Evolutionary conservation across 768 basidiomycete species (phyloP).

Genomic region (Kwoniella dejecticola): DNA sequence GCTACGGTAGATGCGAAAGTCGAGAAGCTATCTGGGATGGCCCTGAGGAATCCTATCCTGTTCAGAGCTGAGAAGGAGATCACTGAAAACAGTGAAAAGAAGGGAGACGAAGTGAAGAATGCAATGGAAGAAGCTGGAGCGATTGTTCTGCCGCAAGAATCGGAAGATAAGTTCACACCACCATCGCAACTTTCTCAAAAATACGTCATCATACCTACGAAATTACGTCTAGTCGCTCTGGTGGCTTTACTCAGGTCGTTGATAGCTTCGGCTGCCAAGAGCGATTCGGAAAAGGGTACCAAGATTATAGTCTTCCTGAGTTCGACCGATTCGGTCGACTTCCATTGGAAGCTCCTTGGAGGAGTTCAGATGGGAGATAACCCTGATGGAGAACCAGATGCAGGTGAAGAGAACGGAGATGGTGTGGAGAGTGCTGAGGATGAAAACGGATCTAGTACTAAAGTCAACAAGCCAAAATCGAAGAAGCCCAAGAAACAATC

Average conservation of each 20-base stretch:
- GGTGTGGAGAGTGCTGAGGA: conserved; percentile 34
- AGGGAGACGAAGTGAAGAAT: conserved; percentile 26
- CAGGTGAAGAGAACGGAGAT: conserved; percentile 29
- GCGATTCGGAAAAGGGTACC: conserved; percentile 31
- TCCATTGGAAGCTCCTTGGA: conserved; percentile 84
- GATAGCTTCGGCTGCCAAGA: conserved; percentile 61
- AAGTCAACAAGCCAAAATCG: conserved; percentile 42
- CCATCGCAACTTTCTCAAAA: conserved; percentile 92
- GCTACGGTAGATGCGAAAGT: conserved; percentile 96
- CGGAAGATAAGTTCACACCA: conserved; percentile 72
- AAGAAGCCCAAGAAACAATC: conserved; percentile 54
- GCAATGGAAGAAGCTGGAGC: conserved; percentile 34
- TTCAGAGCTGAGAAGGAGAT: conserved; percentile 72
- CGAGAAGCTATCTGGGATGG: conserved; percentile 83
- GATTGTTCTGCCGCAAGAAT: conserved; percentile 33
- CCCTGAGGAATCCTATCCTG: conserved; percentile 76
- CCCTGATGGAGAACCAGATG: conserved; percentile 23
- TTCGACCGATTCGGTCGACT: conserved; percentile 97
- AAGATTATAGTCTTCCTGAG: conserved; percentile 87
- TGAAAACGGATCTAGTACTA: conserved; percentile 32
- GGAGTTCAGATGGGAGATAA: conserved; percentile 67
- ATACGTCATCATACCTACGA: conserved; percentile 84
- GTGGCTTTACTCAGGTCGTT: conserved; percentile 80
- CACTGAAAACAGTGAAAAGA: conserved; percentile 27
- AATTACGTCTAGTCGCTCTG: conserved; percentile 88